Conservation (phyloP, 176 grass and related monocot species). For the Chloris gayana region DNA sequence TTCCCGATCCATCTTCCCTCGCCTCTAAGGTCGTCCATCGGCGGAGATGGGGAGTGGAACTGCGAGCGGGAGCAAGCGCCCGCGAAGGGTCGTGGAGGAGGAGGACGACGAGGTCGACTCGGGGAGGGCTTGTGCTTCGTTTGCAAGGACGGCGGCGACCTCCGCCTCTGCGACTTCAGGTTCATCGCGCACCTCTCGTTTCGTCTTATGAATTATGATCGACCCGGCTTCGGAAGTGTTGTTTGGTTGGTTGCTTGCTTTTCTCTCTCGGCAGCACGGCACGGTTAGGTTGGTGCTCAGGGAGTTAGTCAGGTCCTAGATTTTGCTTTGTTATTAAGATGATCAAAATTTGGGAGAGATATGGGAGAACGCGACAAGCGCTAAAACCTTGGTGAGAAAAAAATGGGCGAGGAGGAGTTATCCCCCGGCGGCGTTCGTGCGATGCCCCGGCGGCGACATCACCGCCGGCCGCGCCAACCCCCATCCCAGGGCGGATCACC, state of each 20-base stretch:
- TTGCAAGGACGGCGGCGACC: constrained; percentile 57
- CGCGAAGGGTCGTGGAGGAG: background rate
- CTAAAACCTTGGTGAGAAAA: too few species aligned
- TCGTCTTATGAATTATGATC: too few species aligned
- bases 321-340: too few species aligned
- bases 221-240: background rate
- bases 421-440: too few species aligned
- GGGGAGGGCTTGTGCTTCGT: constrained; percentile 46
- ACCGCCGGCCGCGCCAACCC: too few species aligned
- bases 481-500: too few species aligned
- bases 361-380: too few species aligned
- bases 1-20: background rate
- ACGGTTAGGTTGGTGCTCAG: background rate
- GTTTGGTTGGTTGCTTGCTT: background rate
- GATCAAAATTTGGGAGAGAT: too few species aligned
- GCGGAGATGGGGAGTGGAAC: background rate
- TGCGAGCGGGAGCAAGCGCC: background rate
- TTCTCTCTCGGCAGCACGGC: too few species aligned
- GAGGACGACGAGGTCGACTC: background rate
- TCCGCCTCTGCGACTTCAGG: constrained; percentile 54
- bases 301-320: background rate
- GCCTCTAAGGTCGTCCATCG: background rate
- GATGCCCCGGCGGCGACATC: too few species aligned
- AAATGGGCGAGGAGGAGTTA: too few species aligned
- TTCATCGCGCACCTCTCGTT: background rate